Percentiles rank a stretch among this genome's conserved stretches.
Evolutionary conservation across 495 filamentous ascomycete genomes (phyloP).

Genomic region (Astrothelium macrocarpum): DNA sequence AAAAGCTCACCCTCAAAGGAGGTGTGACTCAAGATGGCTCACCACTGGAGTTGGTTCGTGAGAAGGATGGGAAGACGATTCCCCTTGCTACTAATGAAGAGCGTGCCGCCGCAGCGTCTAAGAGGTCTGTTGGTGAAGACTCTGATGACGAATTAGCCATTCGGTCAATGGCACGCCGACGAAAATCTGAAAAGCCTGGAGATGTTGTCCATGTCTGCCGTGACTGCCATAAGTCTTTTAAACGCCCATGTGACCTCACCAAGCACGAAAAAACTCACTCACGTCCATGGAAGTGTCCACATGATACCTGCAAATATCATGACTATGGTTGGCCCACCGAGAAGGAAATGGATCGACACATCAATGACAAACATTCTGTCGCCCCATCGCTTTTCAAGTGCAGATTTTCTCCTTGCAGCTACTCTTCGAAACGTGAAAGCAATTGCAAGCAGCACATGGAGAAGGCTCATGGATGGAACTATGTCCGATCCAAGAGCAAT

Average conservation of each 20-base stretch:
- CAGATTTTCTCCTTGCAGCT: conserved; percentile 74
- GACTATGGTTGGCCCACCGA: conserved; percentile 89
- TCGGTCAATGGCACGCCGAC: conserved; percentile 82
- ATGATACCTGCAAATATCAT: conserved; percentile 72
- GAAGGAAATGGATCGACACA: conserved; percentile 90
- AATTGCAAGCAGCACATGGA: conserved; percentile 99
- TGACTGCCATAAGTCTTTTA: conserved; percentile 78
- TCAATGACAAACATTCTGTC: conserved; percentile 88
- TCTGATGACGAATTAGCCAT: conserved; percentile 64
- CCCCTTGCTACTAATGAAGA: conserved; percentile 44
- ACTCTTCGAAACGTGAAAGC: conserved; percentile 89
- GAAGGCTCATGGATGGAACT: conserved; percentile 85
- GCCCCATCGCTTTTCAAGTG: conserved; percentile 70
- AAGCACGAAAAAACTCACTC: conserved; percentile 98
- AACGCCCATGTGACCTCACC: conserved; percentile 80
- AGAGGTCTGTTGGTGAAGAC: conserved; percentile 22
- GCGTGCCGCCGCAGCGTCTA: conserved; percentile 14
- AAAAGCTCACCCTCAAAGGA: conserved; percentile 61
- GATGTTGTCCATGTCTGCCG: conserved; percentile 31
- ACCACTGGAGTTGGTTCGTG: conserved; percentile 65
- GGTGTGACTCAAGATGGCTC: conserved; percentile 68
- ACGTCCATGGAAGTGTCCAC: conserved; percentile 85
- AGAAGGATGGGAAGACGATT: conserved; percentile 60
- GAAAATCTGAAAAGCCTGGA: conserved; percentile 55
- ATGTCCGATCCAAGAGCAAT: conserved; percentile 87